A percentile compares a stretch with the other conserved stretches of the same genome.
Conservation (phyloP, 352 stramenopile genomes). For the Halophytophthora batemanensis region DNA sequence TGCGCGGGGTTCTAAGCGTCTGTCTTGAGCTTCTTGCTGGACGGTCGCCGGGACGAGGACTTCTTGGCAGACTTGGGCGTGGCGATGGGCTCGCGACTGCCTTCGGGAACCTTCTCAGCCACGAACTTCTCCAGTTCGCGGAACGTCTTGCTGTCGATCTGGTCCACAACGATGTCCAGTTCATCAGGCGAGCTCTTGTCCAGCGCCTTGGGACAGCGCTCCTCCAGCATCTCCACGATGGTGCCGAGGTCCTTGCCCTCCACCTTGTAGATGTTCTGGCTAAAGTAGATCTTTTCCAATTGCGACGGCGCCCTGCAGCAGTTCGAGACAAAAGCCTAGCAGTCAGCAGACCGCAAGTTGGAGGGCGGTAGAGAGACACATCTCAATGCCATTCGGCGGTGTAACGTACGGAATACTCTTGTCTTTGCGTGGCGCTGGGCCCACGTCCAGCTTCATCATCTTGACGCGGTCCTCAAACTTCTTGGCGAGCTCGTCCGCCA, state of each 20-base stretch:
- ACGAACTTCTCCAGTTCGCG: slow-evolving; percentile 82
- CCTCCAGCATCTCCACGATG: slow-evolving; percentile 81
- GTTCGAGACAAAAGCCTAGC: slow-evolving; percentile 7
- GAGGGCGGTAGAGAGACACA: background rate
- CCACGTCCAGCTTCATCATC: slow-evolving; percentile 77
- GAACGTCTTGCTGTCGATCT: slow-evolving; percentile 88
- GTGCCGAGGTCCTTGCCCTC: slow-evolving; percentile 60
- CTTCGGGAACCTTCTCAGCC: slow-evolving; percentile 66
- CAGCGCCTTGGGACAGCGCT: slow-evolving; percentile 82
- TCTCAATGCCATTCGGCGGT: background rate
- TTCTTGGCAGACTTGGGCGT: slow-evolving; percentile 66
- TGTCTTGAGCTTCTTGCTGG: slow-evolving; percentile 69
- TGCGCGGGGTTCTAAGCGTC: slow-evolving; percentile 25
- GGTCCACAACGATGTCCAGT: slow-evolving; percentile 86
- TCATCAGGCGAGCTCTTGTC: slow-evolving; percentile 87
- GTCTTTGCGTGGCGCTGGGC: slow-evolving; percentile 51
- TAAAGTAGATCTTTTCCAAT: slow-evolving; percentile 84
- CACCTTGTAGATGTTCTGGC: slow-evolving; percentile 90
- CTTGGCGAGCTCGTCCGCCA: slow-evolving; percentile 82
- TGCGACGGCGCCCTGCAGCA: slow-evolving; percentile 59
- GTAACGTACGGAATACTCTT: slow-evolving; percentile 62
- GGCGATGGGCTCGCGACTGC: slow-evolving; percentile 51
- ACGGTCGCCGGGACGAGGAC: slow-evolving; percentile 38
- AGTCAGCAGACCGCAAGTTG: background rate
- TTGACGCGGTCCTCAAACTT: slow-evolving; percentile 89